Evolutionary conservation across 2,329 filamentous ascomycete species (phyloP), one percentile per base, ranked within the genome.

Genomic region (Chaetomiaceae sp.): DNA sequence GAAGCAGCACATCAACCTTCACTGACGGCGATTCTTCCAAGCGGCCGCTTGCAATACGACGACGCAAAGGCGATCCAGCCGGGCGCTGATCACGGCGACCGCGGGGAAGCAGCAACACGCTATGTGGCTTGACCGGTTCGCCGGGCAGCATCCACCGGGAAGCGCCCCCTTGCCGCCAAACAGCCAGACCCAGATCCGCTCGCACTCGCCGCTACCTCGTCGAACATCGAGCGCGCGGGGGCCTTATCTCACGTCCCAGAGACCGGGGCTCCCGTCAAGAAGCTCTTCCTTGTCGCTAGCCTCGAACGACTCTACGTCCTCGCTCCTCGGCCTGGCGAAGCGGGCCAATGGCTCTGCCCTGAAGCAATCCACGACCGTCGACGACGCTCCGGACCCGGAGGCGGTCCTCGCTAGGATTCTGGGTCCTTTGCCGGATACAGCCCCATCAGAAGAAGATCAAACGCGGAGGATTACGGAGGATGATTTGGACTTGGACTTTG

Each of bases 101-200:
- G 23, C 34, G 29, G 37, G 23, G 37, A 42, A 37, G 34, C n/a
- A 29, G n/a, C 20, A 46, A 50, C 53, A 56, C 64, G 72, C 64
- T 64, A 95, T 95, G 89, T 96, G 91, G 91, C 83, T 95, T 67
- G 91, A 96, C 75, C 87, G 91, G 69, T 83, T 95, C 61, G 85
- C 87, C 60, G 84, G 80, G 64, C 85, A 87, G 70, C 81, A 68
- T 75, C 82, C 27, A 31, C 27, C 71, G 57, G 74, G 72, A 60
- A 76, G 81, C 53, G 78, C 81, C 59, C 82, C 83, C 54, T 81
- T 72, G 17, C 57, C 57, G 27, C 56, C 83, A 56, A 78, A 78
- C 55, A 77, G 78, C 55, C 55, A 57, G 47, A 84, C 80, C 68
- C 83, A 57, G 47, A 84, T 80, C 68, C 83, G 89, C 67, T 76